Evolutionary conservation across 768 basidiomycete genomes (phyloP), one percentile per base, ranked within the genome.

Genomic region (Trametes villosa): DNA sequence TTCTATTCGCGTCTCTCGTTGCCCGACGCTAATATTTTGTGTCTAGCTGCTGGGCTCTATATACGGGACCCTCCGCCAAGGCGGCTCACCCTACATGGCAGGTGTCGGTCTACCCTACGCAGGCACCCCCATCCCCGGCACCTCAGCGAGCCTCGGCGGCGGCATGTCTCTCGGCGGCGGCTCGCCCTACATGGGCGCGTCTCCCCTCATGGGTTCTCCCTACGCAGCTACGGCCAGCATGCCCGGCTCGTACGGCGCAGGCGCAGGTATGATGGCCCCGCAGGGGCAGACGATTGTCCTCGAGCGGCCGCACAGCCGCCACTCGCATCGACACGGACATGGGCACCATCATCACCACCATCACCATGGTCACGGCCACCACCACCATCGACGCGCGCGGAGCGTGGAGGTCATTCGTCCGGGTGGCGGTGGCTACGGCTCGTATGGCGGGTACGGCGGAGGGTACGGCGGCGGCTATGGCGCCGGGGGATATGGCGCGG

Each of bases 381-480:
- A 45, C 42, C 53, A 44, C 31, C 57, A 38, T 7, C 57, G 57
- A 3, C 57, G 48, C 4, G 38, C 42, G 13, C 18, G 49, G 31
- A 56, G 53, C 53, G 48, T 36, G 2, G 48, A 33, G 1, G 52
- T 52, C 15, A 57, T 48, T 24, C 54, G 48, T 7, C 48, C 31
- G 18, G 46, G 33, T 18, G 50, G 49, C 33, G 53, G 30, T n/a
- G n/a, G n/a, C n/a, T n/a, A n/a, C n/a, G n/a, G n/a, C n/a, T n/a
- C n/a, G 15, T 48, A 30, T 29, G 18, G 26, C 2, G 27, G n/a
- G 29, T 51, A 57, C 31, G 33, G 38, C 20, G 18, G 26, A 24
- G 38, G 29, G 30, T 51, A 57, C 30, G 41, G 60, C 9, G 54
- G 54, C 17, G 30, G 62, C 45, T 64, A 61, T 31, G 49, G 45